Conservation (phyloP, 2,329 filamentous ascomycete genomes). For the Bipolaris gigantea region DNA sequence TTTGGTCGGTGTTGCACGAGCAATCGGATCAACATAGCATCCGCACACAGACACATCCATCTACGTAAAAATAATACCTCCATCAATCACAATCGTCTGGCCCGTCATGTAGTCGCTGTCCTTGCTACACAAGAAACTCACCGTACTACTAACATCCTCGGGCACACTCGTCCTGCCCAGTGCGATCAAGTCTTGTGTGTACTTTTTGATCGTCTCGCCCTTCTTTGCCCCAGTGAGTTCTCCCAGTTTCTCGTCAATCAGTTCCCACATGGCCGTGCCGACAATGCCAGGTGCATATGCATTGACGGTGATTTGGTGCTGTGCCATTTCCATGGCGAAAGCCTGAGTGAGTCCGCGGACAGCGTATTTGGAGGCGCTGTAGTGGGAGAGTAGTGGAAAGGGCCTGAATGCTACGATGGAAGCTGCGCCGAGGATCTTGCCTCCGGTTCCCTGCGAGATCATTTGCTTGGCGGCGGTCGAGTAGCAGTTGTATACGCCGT, state of each 20-base stretch:
- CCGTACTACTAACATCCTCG: slow-evolving; percentile 64
- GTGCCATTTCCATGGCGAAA: slow-evolving; percentile 67
- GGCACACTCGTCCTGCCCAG: slow-evolving; percentile 61
- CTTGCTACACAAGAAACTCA: slow-evolving; percentile 62
- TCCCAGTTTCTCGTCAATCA: slow-evolving; percentile 64
- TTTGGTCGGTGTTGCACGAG: neutral
- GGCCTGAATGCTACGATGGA: slow-evolving; percentile 64
- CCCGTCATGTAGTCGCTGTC: slow-evolving; percentile 68
- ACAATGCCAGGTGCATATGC: slow-evolving; percentile 70
- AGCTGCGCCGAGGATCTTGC: slow-evolving; percentile 56
- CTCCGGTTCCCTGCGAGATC: slow-evolving; percentile 58
- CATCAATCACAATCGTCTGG: slow-evolving; percentile 65
- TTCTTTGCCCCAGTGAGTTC: slow-evolving; percentile 55
- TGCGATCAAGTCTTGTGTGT: slow-evolving; percentile 57
- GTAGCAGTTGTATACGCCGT: slow-evolving; percentile 67
- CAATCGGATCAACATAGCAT: neutral
- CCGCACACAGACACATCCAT: neutral
- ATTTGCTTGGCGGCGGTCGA: slow-evolving; percentile 65
- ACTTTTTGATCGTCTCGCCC: slow-evolving; percentile 60
- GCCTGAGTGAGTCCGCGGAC: slow-evolving; percentile 67
- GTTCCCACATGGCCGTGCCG: slow-evolving; percentile 68
- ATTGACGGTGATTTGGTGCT: slow-evolving; percentile 67
- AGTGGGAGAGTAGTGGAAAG: slow-evolving; percentile 62
- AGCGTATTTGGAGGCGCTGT: slow-evolving; percentile 67
- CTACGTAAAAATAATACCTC: slow-evolving; percentile 57